Evolutionary conservation across 75 land plant species (phyloP).

Genomic region (Chamaecyparis obtusa): DNA sequence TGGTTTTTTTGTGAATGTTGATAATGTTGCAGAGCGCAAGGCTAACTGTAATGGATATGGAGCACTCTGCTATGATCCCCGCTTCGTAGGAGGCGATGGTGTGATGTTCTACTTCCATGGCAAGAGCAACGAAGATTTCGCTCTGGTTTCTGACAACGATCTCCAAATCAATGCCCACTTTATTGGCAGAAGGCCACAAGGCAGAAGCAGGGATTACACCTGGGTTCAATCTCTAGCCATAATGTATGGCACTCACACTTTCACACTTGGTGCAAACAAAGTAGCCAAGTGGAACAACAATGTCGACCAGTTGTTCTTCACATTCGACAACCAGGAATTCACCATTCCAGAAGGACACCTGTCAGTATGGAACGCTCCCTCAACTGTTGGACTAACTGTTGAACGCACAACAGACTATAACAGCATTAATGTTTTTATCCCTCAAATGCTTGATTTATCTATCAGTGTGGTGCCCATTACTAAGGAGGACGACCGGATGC

Average conservation of each 20-base stretch:
- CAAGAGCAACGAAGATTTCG: constrained; percentile 35
- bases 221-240: constrained; percentile 47
- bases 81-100: constrained; percentile 75
- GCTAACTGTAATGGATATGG: constrained; percentile 39
- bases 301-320: constrained; percentile 25
- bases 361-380: constrained; percentile 17
- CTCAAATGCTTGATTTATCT: constrained; percentile 9
- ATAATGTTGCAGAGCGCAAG: constrained; percentile 22
- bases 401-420: constrained; percentile 21
- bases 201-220: constrained; percentile 40
- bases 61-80: constrained; percentile 60
- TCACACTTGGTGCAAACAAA: constrained; percentile 26
- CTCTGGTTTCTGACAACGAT: constrained; percentile 49
- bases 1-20: neutral
- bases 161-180: constrained; percentile 70
- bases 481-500: constrained; percentile 24
- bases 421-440: constrained; percentile 19
- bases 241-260: constrained; percentile 25
- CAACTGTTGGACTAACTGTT: constrained; percentile 11
- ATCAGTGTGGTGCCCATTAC: constrained; percentile 30
- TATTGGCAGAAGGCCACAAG: constrained; percentile 34
- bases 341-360: constrained; percentile 12
- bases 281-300: constrained; percentile 25
- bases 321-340: constrained; percentile 17
- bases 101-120: constrained; percentile 78